Evolutionary conservation across 2,329 filamentous ascomycete species (phyloP).

Genomic region (Calonectria hawksworthii): DNA sequence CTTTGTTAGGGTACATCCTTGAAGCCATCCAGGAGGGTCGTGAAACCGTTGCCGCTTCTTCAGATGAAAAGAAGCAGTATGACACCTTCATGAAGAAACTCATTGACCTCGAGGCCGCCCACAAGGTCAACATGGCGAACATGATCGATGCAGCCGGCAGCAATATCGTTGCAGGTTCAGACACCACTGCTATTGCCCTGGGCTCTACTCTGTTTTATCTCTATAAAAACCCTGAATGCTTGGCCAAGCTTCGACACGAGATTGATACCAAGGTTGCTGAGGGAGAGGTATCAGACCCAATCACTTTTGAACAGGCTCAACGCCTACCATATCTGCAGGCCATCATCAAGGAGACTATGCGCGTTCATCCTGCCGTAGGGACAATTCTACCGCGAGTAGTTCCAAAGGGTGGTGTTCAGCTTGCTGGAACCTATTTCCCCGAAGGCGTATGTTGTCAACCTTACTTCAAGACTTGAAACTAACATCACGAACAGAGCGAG

Average conservation of each 20-base stretch:
- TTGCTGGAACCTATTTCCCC: background rate
- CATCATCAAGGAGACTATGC: background rate
- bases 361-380: background rate
- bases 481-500: background rate
- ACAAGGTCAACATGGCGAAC: background rate
- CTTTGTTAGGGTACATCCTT: background rate
- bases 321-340: constrained; percentile 1
- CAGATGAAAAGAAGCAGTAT: background rate
- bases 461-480: background rate
- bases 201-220: background rate
- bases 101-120: background rate
- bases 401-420: background rate
- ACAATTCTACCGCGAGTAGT: background rate
- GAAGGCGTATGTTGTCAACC: background rate
- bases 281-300: background rate
- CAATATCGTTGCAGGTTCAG: background rate
- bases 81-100: background rate
- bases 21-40: background rate
- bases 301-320: background rate
- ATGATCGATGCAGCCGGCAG: background rate
- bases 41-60: background rate
- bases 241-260: background rate
- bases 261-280: background rate
- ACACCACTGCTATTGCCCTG: constrained; percentile 2
- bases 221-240: background rate